A percentile compares a stretch with the other conserved stretches of the same genome.
phyloP scores from a whole-genome alignment of 2,329 filamentous ascomycete genomes.

The Colletotrichum sansevieriae region DNA sequence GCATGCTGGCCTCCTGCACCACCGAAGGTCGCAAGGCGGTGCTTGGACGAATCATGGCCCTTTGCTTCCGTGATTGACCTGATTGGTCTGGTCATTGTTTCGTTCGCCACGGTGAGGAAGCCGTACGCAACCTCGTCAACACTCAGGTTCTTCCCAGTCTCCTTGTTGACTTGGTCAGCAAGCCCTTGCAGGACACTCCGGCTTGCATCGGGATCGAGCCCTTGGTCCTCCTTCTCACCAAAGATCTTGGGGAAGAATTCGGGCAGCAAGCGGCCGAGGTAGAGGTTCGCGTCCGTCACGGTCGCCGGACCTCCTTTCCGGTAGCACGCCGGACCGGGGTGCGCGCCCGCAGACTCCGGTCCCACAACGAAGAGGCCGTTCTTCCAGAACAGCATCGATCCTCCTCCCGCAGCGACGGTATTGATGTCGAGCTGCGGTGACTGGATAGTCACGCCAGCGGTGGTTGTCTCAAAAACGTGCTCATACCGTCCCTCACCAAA shows the following conservation, averaged over 20 bases:
- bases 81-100: conserved; percentile 92
- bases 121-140: conserved; percentile 90
- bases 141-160: conserved; percentile 78
- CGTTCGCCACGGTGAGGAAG: conserved; percentile 90
- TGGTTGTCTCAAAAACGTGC: conserved; percentile 94
- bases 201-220: conserved; percentile 81
- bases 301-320: conserved; percentile 89
- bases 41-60: conserved; percentile 90
- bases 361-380: conserved; percentile 93
- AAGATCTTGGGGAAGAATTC: conserved; percentile 98
- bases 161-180: conserved; percentile 81
- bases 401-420: conserved; percentile 91
- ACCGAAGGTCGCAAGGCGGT: conserved; percentile 92
- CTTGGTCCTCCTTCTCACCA: conserved; percentile 87
- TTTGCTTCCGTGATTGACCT: conserved; percentile 92
- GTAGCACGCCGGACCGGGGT: conserved; percentile 92
- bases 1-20: conserved; percentile 93
- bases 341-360: conserved; percentile 88
- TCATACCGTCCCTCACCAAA: conserved; percentile 90
- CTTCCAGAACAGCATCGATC: conserved; percentile 85
- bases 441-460: conserved; percentile 93
- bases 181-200: conserved; percentile 81
- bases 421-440: conserved; percentile 95
- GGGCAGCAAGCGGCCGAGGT: conserved; percentile 84
- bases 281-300: conserved; percentile 93